A percentile compares a stretch with the other conserved stretches of the same genome.
Evolutionary conservation across 331 rosid species (phyloP).

Genomic region (Phaseolus coccineus): DNA sequence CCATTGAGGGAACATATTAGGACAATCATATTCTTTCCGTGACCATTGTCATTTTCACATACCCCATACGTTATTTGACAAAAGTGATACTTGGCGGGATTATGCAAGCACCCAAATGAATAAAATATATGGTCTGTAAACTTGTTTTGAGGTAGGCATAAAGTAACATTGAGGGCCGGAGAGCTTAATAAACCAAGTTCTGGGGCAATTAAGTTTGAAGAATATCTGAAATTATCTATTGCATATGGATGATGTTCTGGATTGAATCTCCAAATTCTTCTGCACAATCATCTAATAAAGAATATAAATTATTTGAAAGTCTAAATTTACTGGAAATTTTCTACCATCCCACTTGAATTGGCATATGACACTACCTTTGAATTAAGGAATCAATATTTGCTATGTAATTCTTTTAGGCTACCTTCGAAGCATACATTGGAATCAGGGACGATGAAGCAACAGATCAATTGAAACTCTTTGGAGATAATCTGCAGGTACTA

Average conservation of each 20-base stretch:
- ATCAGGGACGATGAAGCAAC: conserved; percentile 90
- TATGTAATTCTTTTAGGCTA: conserved; percentile 67
- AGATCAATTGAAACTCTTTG: conserved; percentile 85
- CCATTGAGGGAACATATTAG: conserved; percentile 4
- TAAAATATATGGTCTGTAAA: neutral
- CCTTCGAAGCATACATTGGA: conserved; percentile 93
- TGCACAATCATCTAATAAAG: neutral
- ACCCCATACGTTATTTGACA: conserved; percentile 26
- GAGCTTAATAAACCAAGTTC: conserved; percentile 24
- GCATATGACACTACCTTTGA: neutral
- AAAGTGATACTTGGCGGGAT: conserved; percentile 24
- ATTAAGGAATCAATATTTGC: conserved; percentile 30
- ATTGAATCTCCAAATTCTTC: conserved; percentile 26
- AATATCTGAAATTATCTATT: conserved; percentile 25
- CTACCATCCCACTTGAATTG: conserved; percentile 11
- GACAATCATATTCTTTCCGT: conserved; percentile 21
- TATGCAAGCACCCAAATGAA: conserved; percentile 10
- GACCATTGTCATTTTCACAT: conserved; percentile 21
- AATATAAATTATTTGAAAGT: conserved; percentile 17
- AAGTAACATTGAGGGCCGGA: conserved; percentile 17
- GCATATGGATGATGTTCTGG: conserved; percentile 6
- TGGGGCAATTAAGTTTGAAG: conserved; percentile 6
- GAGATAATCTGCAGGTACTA: conserved; percentile 86
- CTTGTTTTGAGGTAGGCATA: conserved; percentile 21
- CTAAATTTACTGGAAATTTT: conserved; percentile 16